A percentile compares a stretch with the other conserved stretches of the same genome.
These are phyloP conservation scores for Buddleja alternifolia DNA, from an alignment of 257 asterid species.

Conservation along the genomic window DNA sequence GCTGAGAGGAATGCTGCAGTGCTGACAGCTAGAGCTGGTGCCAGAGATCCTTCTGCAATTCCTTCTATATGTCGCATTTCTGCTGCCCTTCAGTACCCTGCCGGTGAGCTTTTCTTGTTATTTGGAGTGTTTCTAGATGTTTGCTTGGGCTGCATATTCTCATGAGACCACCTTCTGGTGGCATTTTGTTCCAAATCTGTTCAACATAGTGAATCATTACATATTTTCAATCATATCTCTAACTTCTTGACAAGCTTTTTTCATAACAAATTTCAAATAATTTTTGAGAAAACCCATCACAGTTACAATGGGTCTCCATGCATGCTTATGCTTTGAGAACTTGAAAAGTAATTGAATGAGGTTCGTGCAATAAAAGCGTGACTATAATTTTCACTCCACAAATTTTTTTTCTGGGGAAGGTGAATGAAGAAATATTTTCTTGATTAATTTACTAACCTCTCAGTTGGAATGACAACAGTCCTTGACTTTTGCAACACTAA, in stretches of 20 bases:
- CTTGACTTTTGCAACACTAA: background rate
- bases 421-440: background rate
- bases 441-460: background rate
- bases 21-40: constrained; percentile 97
- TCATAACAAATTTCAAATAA: background rate
- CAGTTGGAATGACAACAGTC: background rate
- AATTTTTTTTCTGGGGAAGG: background rate
- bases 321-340: constrained; percentile 17
- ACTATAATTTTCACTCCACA: background rate
- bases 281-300: background rate
- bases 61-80: constrained; percentile 98
- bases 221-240: constrained; percentile 9
- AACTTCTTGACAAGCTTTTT: constrained; percentile 24
- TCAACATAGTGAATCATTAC: background rate
- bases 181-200: constrained; percentile 3
- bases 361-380: background rate
- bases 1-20: constrained; percentile 92
- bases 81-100: constrained; percentile 92
- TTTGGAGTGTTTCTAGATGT: constrained; percentile 10
- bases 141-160: constrained; percentile 16
- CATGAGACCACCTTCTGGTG: constrained; percentile 16
- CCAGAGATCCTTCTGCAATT: constrained; percentile 94
- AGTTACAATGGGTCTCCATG: constrained; percentile 5
- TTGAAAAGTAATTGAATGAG: background rate
- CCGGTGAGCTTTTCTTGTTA: constrained; percentile 59